Conservation (phyloP, 768 basidiomycete species). For the Kwoniella heveanensis region DNA sequence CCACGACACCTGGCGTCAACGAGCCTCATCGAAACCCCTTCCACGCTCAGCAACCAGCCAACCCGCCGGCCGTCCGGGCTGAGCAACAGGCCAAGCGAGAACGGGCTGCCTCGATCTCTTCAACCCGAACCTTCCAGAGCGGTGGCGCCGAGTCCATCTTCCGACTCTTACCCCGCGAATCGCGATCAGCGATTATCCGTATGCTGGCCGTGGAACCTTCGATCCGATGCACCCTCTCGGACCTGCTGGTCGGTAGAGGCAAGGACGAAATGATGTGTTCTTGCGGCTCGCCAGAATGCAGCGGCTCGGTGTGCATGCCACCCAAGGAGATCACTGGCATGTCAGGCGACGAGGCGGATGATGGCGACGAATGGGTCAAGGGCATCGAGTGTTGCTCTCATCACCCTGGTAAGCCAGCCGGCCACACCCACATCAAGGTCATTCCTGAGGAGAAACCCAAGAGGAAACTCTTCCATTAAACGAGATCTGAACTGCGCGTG, state of each 20-base stretch:
- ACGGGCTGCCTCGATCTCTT: constrained; percentile 54
- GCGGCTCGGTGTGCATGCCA: constrained; percentile 59
- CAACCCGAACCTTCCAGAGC: constrained; percentile 65
- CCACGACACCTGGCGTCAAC: constrained; percentile 14
- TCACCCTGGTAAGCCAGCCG: constrained; percentile 25
- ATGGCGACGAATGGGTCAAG: constrained; percentile 87
- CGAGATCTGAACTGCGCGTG: not conserved
- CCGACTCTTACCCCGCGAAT: constrained; percentile 89
- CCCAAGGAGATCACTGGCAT: constrained; percentile 57
- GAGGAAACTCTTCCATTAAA: constrained; percentile 55
- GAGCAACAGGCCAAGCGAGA: constrained; percentile 37
- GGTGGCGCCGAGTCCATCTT: constrained; percentile 92
- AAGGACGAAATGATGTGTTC: constrained; percentile 78
- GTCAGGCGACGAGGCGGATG: constrained; percentile 58
- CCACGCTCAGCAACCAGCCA: constrained; percentile 5
- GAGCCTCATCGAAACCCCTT: constrained; percentile 18
- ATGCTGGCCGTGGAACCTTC: constrained; percentile 92
- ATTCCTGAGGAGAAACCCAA: constrained; percentile 53
- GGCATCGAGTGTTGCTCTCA: constrained; percentile 61
- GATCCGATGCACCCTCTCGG: constrained; percentile 86
- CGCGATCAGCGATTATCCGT: constrained; percentile 80
- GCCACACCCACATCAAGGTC: constrained; percentile 55
- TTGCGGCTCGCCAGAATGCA: constrained; percentile 63
- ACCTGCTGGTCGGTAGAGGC: constrained; percentile 78
- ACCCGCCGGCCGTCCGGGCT: constrained; percentile 5